Evolutionary conservation across 306 rosid species (phyloP).

Genomic region (Gastrolobium villosum): DNA sequence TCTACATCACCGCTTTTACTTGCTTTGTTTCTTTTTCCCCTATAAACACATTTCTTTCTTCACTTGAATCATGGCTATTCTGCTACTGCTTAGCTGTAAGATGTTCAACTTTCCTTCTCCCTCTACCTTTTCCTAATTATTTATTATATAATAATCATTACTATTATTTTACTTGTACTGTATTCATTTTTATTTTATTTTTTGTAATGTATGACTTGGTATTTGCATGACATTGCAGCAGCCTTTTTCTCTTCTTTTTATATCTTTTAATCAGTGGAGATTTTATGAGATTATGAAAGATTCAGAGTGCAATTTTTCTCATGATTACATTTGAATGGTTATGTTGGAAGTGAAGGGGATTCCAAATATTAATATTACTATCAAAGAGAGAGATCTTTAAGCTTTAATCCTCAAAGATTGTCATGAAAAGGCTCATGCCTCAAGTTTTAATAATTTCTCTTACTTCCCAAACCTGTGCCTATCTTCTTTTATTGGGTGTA

Average conservation of each 20-base stretch:
- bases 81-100: conserved; percentile 76
- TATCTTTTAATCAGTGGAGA: conserved; percentile 57
- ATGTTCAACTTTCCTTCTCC: conserved; percentile 60
- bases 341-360: conserved; percentile 51
- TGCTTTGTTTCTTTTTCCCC: conserved; percentile 47
- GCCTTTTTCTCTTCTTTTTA: conserved; percentile 57
- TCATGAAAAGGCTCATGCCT: conserved; percentile 22
- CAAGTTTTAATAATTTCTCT: conserved; percentile 12
- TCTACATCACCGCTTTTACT: conserved; percentile 64
- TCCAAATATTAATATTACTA: conserved; percentile 48
- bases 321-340: conserved; percentile 66
- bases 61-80: conserved; percentile 78
- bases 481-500: conserved; percentile 43
- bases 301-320: conserved; percentile 63
- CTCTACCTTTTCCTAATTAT: conserved; percentile 49
- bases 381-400: conserved; percentile 35
- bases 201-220: conserved; percentile 51
- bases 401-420: conserved; percentile 43
- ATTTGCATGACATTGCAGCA: conserved; percentile 51
- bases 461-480: conserved; percentile 35
- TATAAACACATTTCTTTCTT: conserved; percentile 67
- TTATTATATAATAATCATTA: conserved; percentile 43
- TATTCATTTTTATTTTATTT: conserved; percentile 23
- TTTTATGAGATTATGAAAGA: conserved; percentile 72
- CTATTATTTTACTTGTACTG: conserved; percentile 44